phyloP scores from a whole-genome alignment of 1,284 basidiomycete genomes.

The Malassezia sp. region DNA sequence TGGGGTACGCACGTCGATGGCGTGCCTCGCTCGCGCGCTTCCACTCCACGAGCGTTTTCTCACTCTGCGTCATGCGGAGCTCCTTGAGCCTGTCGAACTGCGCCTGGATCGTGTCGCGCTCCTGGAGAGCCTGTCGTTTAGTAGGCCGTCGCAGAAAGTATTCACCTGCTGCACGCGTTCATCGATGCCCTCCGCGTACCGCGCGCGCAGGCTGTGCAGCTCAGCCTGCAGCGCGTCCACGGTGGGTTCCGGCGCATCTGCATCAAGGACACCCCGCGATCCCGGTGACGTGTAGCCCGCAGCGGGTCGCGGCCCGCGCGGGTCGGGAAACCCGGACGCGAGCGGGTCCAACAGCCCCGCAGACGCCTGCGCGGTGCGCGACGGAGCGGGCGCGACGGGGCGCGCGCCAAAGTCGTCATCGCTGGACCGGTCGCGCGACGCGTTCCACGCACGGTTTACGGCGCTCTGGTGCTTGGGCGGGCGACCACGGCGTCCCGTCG shows the following conservation, averaged over 20 bases:
- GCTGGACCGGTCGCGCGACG: too few relatives aligned
- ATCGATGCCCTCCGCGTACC: slow-evolving; percentile 11
- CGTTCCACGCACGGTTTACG: too few relatives aligned
- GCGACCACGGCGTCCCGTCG: slow-evolving; percentile 12
- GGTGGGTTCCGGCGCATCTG: not conserved
- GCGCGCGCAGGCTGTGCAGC: slow-evolving; percentile 10
- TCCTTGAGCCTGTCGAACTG: slow-evolving; percentile 40
- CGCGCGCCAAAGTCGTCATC: too few relatives aligned
- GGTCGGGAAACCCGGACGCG: too few relatives aligned
- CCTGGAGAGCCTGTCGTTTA: slow-evolving; percentile 8
- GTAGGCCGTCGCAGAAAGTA: not conserved
- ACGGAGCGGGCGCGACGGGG: too few relatives aligned
- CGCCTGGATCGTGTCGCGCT: slow-evolving; percentile 34
- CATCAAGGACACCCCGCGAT: not conserved
- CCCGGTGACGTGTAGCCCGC: too few relatives aligned
- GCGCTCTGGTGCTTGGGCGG: slow-evolving; percentile 16
- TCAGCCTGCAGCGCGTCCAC: slow-evolving; percentile 9
- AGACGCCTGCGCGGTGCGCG: too few relatives aligned
- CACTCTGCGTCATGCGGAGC: slow-evolving; percentile 26
- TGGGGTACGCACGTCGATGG: slow-evolving; percentile 16
- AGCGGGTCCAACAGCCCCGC: too few relatives aligned
- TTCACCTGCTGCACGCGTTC: slow-evolving; percentile 9
- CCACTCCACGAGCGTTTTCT: slow-evolving; percentile 29
- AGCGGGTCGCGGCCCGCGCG: too few relatives aligned
- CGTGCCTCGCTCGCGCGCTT: slow-evolving; percentile 29